Percentiles rank a stretch among this genome's conserved stretches.
phyloP scores from a whole-genome alignment of 192 early-diverging fungal genomes.

The Dimargaris xerosporica region DNA sequence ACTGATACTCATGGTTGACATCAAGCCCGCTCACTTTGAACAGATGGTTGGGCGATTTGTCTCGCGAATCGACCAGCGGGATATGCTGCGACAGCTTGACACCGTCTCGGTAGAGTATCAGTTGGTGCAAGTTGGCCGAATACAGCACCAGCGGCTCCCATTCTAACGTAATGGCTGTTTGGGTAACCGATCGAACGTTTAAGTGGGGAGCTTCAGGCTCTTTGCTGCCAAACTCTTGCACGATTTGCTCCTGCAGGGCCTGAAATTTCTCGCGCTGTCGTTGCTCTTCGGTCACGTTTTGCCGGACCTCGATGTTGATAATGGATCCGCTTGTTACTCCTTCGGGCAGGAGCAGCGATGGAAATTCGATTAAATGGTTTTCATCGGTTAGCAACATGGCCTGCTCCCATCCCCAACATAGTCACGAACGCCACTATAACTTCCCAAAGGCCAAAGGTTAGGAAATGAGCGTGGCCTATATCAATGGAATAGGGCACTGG shows the following conservation, averaged over 20 bases:
- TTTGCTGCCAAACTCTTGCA: constrained; percentile 57
- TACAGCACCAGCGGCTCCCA: constrained; percentile 85
- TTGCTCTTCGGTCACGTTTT: constrained; percentile 75
- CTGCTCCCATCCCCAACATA: constrained; percentile 12
- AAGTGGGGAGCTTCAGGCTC: constrained; percentile 69
- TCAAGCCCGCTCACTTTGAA: constrained; percentile 81
- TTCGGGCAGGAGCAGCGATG: constrained; percentile 84
- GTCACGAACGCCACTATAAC: too few relatives aligned
- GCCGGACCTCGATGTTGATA: constrained; percentile 87
- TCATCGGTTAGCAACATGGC: constrained; percentile 91
- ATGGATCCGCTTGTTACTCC: constrained; percentile 88
- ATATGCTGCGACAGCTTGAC: constrained; percentile 53
- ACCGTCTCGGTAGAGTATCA: constrained; percentile 86
- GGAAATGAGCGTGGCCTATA: too few relatives aligned
- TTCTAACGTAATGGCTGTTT: constrained; percentile 75
- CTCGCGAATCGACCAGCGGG: constrained; percentile 9
- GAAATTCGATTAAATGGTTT: constrained; percentile 98
- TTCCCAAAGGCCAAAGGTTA: too few relatives aligned
- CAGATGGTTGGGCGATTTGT: constrained; percentile 3
- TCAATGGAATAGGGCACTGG: too few relatives aligned
- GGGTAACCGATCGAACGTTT: constrained; percentile 56
- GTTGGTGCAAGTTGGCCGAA: constrained; percentile 60
- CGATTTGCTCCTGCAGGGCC: constrained; percentile 74
- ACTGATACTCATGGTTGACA: constrained; percentile 77
- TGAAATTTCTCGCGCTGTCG: constrained; percentile 67